Base-by-base conservation (phyloP, 2,329 filamentous ascomycete species). In the Byssochlamys sp. region DNA sequence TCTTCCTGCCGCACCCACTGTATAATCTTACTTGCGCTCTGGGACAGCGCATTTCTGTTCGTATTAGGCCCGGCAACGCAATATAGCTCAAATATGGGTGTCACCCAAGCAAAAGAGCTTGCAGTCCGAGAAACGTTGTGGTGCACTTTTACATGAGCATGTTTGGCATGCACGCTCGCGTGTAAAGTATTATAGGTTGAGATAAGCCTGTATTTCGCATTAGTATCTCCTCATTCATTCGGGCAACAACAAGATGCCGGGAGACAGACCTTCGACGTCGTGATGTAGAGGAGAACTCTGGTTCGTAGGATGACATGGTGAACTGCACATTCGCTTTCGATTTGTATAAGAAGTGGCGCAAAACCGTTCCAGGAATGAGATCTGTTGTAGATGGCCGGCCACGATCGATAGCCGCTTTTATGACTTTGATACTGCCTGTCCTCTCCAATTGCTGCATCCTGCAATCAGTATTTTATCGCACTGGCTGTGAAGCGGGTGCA, bases 281-380 rank as follows among this genome's bases (percentile, higher is more conserved):
- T 52, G 89, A 76, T 3, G 82, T 70, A 2, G 69, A 77, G 26
- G 71, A 73, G 67, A 94, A 94, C 57, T 85, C 78, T 0, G 89
- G 87, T 9, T 84, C 80, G 60, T 90, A 87, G 0, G 89, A 85
- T 1, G 91, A 88, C 90, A 95, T 96, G 64, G 85, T 88, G 73
- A 96, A 99, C 71, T 99, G 95, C 28, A 99, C 94, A 66, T 99
- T 96, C 24, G 87, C 86, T 59, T 90, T 84, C 14, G 90, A 96
- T 74, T 97, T 99, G 80, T 96, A 99, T 19, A 99, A 76, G 69
- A 97, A 99, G 77, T 99, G 94, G 64, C 88, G 86, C 55, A 97
- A 77, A 31, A 88, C 85, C 14, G 87, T 89, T 26, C 88, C 89
- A 0, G 91, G 89, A 1, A 91, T 82, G 58, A 99, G 86, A 59